Conservation (phyloP, 202 grass and related monocot species). For the Bolboschoenoplectus hybrid region DNA sequence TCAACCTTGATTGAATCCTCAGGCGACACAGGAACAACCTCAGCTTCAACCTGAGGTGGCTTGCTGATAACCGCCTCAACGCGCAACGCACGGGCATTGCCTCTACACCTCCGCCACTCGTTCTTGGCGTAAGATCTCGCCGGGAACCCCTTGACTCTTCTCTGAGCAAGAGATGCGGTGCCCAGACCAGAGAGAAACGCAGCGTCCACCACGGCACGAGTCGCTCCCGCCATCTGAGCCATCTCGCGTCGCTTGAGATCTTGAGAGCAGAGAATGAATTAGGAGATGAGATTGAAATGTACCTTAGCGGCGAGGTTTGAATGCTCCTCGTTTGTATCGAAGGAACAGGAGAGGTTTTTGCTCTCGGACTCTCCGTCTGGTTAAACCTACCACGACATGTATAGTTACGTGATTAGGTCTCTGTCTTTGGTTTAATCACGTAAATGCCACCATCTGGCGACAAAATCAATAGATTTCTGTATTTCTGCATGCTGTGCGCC, state of each 20-base stretch:
- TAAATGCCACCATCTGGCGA: slow-evolving; percentile 1
- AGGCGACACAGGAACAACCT: slow-evolving; percentile 63
- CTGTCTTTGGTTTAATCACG: not conserved
- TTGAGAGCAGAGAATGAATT: not conserved
- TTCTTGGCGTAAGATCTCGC: slow-evolving; percentile 38
- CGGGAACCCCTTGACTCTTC: slow-evolving; percentile 43
- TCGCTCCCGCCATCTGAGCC: slow-evolving; percentile 69
- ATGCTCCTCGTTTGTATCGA: slow-evolving; percentile 17
- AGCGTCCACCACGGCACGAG: slow-evolving; percentile 34
- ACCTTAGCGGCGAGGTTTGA: not conserved
- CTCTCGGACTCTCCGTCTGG: slow-evolving; percentile 9
- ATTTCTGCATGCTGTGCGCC: not conserved
- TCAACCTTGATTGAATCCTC: slow-evolving; percentile 69
- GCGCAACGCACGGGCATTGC: slow-evolving; percentile 38
- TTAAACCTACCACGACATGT: not conserved
- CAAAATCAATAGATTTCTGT: not conserved
- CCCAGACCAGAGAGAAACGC: slow-evolving; percentile 39
- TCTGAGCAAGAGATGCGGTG: slow-evolving; percentile 40
- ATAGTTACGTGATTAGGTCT: not conserved
- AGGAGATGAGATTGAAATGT: not conserved
- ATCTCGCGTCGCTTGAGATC: slow-evolving; percentile 35
- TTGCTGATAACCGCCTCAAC: slow-evolving; percentile 70
- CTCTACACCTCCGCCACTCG: slow-evolving; percentile 44
- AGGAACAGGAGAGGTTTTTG: not conserved
- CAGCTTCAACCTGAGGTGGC: slow-evolving; percentile 48